phyloP scores from a whole-genome alignment of 2,329 filamentous ascomycete species.

The Pyrenochaeta sp. region DNA sequence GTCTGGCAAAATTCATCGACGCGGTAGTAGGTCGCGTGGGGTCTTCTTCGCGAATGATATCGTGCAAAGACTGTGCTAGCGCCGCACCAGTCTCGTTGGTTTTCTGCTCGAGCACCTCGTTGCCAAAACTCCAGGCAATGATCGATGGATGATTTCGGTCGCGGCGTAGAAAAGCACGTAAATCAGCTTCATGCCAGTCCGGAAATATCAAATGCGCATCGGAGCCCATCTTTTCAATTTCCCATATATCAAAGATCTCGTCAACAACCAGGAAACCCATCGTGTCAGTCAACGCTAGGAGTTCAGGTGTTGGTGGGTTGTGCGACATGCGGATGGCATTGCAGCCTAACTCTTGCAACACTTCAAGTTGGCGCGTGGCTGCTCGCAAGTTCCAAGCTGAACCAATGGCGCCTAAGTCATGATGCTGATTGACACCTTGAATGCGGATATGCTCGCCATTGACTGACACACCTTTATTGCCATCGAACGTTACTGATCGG shows the following conservation, averaged over 20 bases:
- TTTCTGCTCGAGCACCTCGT: constrained; percentile 63
- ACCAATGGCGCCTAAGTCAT: constrained; percentile 61
- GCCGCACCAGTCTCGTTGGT: constrained; percentile 26
- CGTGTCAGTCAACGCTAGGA: constrained; percentile 60
- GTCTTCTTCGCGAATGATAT: constrained; percentile 59
- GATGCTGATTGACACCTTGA: constrained; percentile 62
- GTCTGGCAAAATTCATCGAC: constrained; percentile 58
- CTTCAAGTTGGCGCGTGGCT: constrained; percentile 59
- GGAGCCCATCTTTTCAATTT: constrained; percentile 54
- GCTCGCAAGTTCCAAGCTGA: constrained; percentile 62
- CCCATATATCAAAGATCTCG: constrained; percentile 65
- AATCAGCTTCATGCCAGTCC: constrained; percentile 64
- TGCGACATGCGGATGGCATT: constrained; percentile 64
- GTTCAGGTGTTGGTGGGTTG: constrained; percentile 62
- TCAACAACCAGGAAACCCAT: constrained; percentile 62
- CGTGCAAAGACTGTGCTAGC: constrained; percentile 45
- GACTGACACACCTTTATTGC: constrained; percentile 55
- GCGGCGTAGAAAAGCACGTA: constrained; percentile 60
- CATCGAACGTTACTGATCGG: constrained; percentile 54
- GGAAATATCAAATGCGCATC: constrained; percentile 63
- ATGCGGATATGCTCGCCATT: constrained; percentile 58
- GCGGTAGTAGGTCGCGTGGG: constrained; percentile 56
- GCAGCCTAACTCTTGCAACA: constrained; percentile 60
- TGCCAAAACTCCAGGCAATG: constrained; percentile 63
- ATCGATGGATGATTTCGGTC: constrained; percentile 66